Percentiles rank a stretch among this genome's conserved stretches.
Evolutionary conservation across 768 basidiomycete genomes (phyloP).

Genomic region (Hydnum rufescens): DNA sequence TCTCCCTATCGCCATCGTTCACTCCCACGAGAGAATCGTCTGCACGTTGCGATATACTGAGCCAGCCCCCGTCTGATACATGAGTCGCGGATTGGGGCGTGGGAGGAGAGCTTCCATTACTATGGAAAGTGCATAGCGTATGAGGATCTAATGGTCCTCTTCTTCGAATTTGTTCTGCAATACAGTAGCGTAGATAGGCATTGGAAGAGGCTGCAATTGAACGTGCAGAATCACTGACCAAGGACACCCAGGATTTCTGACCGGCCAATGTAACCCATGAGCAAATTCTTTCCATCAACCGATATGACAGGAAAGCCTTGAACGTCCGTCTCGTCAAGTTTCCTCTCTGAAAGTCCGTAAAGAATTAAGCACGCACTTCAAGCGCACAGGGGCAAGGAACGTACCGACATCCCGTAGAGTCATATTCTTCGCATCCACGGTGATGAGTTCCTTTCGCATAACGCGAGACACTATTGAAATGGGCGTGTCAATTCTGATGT

Average conservation of each 20-base stretch:
- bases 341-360: constrained; percentile 31
- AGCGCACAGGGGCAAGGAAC: constrained; percentile 13
- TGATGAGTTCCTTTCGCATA: constrained; percentile 67
- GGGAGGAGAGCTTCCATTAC: constrained; percentile 20
- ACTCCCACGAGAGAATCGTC: constrained; percentile 18
- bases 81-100: not conserved
- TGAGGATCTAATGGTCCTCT: constrained; percentile 38
- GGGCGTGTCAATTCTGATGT: not conserved
- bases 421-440: constrained; percentile 57
- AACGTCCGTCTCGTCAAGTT: constrained; percentile 50
- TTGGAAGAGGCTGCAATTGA: not conserved
- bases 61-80: not conserved
- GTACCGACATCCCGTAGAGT: constrained; percentile 59
- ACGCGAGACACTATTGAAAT: constrained; percentile 37
- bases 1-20: constrained; percentile 47
- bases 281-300: constrained; percentile 33
- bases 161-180: constrained; percentile 49
- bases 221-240: constrained; percentile 28
- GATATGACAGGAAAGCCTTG: constrained; percentile 86
- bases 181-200: not conserved
- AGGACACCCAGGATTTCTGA: constrained; percentile 72
- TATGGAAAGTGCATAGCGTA: constrained; percentile 49
- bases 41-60: not conserved
- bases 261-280: constrained; percentile 78
- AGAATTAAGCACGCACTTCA: not conserved